These are phyloP conservation scores for Lactarius trivialis DNA, from an alignment of 768 basidiomycete genomes.

Conservation along the genomic window DNA sequence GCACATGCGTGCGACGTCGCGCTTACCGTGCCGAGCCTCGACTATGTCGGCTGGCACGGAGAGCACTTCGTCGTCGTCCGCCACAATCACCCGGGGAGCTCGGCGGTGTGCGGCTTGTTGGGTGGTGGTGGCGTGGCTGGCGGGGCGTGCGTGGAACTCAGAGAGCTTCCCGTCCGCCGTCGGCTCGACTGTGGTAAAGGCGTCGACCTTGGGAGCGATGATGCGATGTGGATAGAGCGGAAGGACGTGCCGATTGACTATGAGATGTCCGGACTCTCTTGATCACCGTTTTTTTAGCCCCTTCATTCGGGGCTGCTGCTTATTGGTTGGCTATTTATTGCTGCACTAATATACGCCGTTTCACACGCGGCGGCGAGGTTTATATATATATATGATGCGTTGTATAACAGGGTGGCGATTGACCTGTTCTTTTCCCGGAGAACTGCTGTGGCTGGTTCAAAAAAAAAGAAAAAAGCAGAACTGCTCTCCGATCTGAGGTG, in stretches of 20 bases:
- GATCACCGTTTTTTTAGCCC: background rate
- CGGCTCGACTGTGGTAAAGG: constrained; percentile 59
- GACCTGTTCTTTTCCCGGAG: background rate
- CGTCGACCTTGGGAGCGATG: constrained; percentile 55
- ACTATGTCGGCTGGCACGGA: constrained; percentile 69
- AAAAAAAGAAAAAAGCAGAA: too few species aligned
- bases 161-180: constrained; percentile 52
- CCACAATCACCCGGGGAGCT: background rate
- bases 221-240: constrained; percentile 60
- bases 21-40: constrained; percentile 42
- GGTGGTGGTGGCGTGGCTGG: constrained; percentile 15
- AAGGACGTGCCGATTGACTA: constrained; percentile 75
- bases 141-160: constrained; percentile 36
- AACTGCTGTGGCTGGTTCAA: too few species aligned
- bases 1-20: constrained; percentile 47
- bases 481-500: too few species aligned
- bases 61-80: constrained; percentile 63
- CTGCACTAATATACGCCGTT: background rate
- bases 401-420: background rate
- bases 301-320: background rate
- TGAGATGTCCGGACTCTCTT: constrained; percentile 48
- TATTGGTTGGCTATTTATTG: background rate
- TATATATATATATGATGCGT: background rate
- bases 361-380: background rate
- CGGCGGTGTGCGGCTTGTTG: background rate